Evolutionary conservation across 2,329 filamentous ascomycete genomes (phyloP).

Genomic region (Alternaria dauci): DNA sequence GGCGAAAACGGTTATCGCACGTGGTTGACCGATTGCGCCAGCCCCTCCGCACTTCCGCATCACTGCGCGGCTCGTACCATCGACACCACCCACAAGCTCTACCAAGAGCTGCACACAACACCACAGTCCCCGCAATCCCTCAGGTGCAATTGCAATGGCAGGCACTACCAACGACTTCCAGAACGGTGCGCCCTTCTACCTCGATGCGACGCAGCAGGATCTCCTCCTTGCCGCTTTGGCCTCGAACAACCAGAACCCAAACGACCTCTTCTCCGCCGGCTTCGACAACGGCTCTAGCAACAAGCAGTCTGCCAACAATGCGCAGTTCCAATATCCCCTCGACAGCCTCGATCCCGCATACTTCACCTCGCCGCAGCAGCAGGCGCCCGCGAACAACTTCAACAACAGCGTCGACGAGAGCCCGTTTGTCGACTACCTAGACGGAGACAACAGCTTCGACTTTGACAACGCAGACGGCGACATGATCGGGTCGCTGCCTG

Average conservation of each 20-base stretch:
- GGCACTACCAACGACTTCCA: constrained; percentile 51
- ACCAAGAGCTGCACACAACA: not conserved
- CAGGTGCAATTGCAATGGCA: constrained; percentile 41
- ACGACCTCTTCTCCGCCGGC: constrained; percentile 38
- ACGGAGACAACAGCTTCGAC: constrained; percentile 77
- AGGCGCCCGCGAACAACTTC: constrained; percentile 53
- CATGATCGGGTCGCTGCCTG: constrained; percentile 80
- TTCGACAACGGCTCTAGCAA: constrained; percentile 21
- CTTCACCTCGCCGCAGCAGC: constrained; percentile 52
- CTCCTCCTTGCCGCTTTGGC: constrained; percentile 58
- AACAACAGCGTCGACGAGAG: constrained; percentile 71
- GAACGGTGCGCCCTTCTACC: constrained; percentile 54
- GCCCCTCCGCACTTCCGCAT: constrained; percentile 9
- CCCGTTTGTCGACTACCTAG: constrained; percentile 84
- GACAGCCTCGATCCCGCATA: constrained; percentile 47
- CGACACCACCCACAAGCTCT: constrained; percentile 1
- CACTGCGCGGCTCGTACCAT: constrained; percentile 3
- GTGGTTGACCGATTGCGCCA: constrained; percentile 13
- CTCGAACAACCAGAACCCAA: constrained; percentile 53
- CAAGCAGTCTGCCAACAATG: constrained; percentile 30
- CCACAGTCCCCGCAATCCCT: not conserved
- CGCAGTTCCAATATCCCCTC: constrained; percentile 44
- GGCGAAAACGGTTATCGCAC: constrained; percentile 16
- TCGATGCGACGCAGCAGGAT: constrained; percentile 58
- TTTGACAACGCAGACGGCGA: constrained; percentile 72